phyloP scores from a whole-genome alignment of 1,284 basidiomycete genomes.

The Hemileia vastatrix region DNA sequence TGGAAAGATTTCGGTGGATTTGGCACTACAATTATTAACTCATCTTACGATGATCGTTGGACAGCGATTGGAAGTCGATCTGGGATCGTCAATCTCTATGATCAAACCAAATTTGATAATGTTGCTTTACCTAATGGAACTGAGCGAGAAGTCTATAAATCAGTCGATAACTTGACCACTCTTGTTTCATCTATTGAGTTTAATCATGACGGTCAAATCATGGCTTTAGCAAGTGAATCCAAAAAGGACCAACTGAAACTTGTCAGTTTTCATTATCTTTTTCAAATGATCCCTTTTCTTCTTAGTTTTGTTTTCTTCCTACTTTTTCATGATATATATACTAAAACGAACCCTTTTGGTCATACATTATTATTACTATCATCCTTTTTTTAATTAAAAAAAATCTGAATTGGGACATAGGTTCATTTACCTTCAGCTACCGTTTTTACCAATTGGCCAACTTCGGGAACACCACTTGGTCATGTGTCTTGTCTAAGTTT shows the following conservation, averaged over 20 bases:
- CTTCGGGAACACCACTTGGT: slow-evolving; percentile 78
- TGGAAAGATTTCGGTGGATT: slow-evolving; percentile 81
- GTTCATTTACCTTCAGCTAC: slow-evolving; percentile 72
- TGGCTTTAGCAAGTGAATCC: slow-evolving; percentile 73
- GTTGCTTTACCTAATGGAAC: slow-evolving; percentile 32
- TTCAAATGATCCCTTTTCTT: too few relatives aligned
- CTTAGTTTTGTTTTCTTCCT: too few relatives aligned
- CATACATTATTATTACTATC: neutral
- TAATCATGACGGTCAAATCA: slow-evolving; percentile 77
- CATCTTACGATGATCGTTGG: slow-evolving; percentile 51
- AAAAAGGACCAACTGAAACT: slow-evolving; percentile 84
- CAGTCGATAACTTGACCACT: slow-evolving; percentile 79
- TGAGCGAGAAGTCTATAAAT: slow-evolving; percentile 63
- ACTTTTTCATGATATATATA: too few relatives aligned
- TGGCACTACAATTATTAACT: slow-evolving; percentile 56
- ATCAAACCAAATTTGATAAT: slow-evolving; percentile 28
- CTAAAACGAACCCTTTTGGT: too few relatives aligned
- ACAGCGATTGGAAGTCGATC: slow-evolving; percentile 48
- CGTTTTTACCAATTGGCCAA: slow-evolving; percentile 92
- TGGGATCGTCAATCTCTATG: slow-evolving; percentile 87
- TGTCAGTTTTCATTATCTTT: too few relatives aligned
- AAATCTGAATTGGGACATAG: slow-evolving; percentile 51
- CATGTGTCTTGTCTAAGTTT: slow-evolving; percentile 79
- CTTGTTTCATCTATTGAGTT: slow-evolving; percentile 70
- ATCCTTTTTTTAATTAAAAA: neutral